A percentile compares a stretch with the other conserved stretches of the same genome.
Conservation (phyloP, 2,329 filamentous ascomycete genomes). For the Daldinia eschscholtzii region DNA sequence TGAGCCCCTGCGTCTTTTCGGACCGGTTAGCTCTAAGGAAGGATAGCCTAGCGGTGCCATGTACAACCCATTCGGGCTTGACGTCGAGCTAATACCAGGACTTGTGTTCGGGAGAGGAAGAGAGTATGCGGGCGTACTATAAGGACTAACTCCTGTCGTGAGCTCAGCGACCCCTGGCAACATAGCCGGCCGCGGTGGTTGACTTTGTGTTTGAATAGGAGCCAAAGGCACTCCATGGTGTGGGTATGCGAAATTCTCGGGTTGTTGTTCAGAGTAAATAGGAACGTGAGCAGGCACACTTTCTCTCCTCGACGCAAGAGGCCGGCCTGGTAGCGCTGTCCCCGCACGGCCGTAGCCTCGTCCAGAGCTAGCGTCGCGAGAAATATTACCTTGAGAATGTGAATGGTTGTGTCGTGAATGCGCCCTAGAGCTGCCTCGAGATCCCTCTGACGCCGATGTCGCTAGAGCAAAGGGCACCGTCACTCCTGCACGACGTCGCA, state of each 20-base stretch:
- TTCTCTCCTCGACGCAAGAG: conserved; percentile 59
- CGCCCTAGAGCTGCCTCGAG: conserved; percentile 56
- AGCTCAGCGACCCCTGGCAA: conserved; percentile 73
- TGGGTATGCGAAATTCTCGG: conserved; percentile 41
- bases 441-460: conserved; percentile 63
- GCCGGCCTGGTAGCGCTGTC: conserved; percentile 51
- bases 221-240: conserved; percentile 60
- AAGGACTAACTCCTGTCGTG: conserved; percentile 73
- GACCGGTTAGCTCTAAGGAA: conserved; percentile 56
- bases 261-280: conserved; percentile 44
- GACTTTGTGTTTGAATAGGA: conserved; percentile 64
- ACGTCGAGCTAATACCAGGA: conserved; percentile 55
- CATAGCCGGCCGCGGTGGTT: conserved; percentile 58
- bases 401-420: conserved; percentile 57
- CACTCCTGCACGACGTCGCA: conserved; percentile 91
- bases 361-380: conserved; percentile 60
- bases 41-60: conserved; percentile 54
- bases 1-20: conserved; percentile 67
- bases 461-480: conserved; percentile 80
- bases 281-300: conserved; percentile 52
- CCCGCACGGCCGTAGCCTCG: conserved; percentile 59
- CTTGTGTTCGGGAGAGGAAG: conserved; percentile 57
- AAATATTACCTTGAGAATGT: conserved; percentile 61
- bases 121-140: conserved; percentile 69
- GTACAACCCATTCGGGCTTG: conserved; percentile 59